Percentiles rank a stretch among this genome's conserved stretches.
Evolutionary conservation across 202 grass and related monocot genomes (phyloP).

Genomic region (Setaria italica): DNA sequence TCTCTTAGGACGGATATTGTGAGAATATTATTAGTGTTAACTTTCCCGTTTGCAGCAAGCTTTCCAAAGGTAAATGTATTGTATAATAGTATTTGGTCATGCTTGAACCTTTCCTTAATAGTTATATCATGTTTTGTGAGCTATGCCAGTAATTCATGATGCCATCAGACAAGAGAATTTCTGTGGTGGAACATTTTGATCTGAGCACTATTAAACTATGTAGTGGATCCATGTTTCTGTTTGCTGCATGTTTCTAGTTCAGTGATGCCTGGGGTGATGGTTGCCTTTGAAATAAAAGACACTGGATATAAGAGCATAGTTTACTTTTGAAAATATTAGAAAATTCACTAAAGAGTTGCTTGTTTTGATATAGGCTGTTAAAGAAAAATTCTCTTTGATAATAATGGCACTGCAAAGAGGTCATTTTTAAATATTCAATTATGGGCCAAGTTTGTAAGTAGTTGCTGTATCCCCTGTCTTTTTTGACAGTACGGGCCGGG

Average conservation of each 20-base stretch:
- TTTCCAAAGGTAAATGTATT: conserved; percentile 57
- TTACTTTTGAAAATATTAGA: background rate
- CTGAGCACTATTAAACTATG: conserved; percentile 14
- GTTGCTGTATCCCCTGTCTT: background rate
- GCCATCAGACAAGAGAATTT: background rate
- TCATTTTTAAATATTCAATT: background rate
- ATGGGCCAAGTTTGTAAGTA: background rate
- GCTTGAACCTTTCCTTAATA: conserved; percentile 18
- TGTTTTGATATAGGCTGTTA: background rate
- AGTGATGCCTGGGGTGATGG: conserved; percentile 11
- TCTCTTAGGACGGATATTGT: background rate
- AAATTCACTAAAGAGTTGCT: background rate
- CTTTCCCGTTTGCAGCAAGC: conserved; percentile 45
- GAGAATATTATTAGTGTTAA: conserved; percentile 24
- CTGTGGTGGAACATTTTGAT: background rate
- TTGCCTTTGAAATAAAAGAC: background rate
- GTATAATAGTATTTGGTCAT: background rate
- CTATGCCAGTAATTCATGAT: background rate
- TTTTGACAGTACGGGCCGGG: too few species aligned
- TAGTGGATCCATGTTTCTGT: background rate
- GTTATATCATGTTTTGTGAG: background rate
- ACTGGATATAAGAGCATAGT: background rate
- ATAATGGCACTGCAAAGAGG: background rate
- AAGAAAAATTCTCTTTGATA: background rate
- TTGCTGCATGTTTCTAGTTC: background rate